Evolutionary conservation across 192 early-diverging fungal genomes (phyloP), one percentile per base, ranked within the genome.

Genomic region (Chytriomyces confervae): DNA sequence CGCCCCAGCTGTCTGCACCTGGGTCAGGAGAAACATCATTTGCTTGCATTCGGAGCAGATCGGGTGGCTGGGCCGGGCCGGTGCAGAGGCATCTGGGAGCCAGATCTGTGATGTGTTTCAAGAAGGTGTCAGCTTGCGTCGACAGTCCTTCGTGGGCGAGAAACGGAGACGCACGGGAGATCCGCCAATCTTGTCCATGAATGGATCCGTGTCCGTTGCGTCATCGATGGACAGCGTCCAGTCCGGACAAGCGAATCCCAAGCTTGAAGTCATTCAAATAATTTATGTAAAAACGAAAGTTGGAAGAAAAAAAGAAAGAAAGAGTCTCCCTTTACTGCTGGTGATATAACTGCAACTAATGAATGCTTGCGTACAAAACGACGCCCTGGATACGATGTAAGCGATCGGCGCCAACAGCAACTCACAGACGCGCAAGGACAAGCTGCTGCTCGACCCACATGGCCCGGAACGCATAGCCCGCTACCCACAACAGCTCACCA

Each of bases 171-270:
- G 9, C 64, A 76, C 75, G 23, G 75, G 53, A n/a, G 61, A 65
- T 16, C 75, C 75, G n/a, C 75, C 75, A 51, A 76, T 66, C 64
- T 76, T 76, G 75, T 76, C 75, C 43, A 76, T 16, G 50, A 46
- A 76, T 18, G 75, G 75, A 50, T 76, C 75, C 7, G 10, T 16
- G 48, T 76, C 75, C 10, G 49, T 53, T 20, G 24, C 69, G 36
- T 20, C 45, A 2, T 24, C 69, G 47, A 20, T 50, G 47, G 45
- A 20, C 11, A 70, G 16, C n/a, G 69, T 47, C 69, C 69, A 70
- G 47, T 70, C 69, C 11, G n/a, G 20, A 51, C 27, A 70, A 11
- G 69, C 69, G 27, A 23, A 70, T 57, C 49, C 69, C 7, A 70
- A 20, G 13, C 45, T 20, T 8, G 27, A 6, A 20, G 50, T 51